A percentile compares a stretch with the other conserved stretches of the same genome.
Conservation (phyloP, 2,329 filamentous ascomycete genomes). For the Sporothrix pseudoabietina region DNA sequence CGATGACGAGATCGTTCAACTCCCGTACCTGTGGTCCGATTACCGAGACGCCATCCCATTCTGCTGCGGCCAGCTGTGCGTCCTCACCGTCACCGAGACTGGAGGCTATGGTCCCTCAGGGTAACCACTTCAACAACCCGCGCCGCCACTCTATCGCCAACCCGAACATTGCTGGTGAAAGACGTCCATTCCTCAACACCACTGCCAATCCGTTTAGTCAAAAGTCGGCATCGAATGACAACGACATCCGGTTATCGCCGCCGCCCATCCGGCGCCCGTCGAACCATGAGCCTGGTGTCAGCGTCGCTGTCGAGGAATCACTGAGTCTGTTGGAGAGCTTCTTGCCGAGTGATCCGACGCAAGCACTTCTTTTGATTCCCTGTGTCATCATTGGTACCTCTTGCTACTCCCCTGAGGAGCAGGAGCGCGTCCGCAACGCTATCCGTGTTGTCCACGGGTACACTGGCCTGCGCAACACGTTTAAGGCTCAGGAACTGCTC, state of each 20-base stretch:
- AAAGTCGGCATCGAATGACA: slow-evolving; percentile 9
- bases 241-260: slow-evolving; percentile 44
- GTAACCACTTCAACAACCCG: slow-evolving; percentile 21
- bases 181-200: slow-evolving; percentile 28
- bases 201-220: slow-evolving; percentile 28
- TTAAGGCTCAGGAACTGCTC: slow-evolving; percentile 56
- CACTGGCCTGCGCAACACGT: slow-evolving; percentile 61
- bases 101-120: slow-evolving; percentile 16
- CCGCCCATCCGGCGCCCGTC: slow-evolving; percentile 52
- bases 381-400: slow-evolving; percentile 64
- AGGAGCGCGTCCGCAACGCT: slow-evolving; percentile 54
- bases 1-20: slow-evolving; percentile 21
- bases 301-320: slow-evolving; percentile 58
- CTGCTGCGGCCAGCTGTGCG: slow-evolving; percentile 41
- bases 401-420: slow-evolving; percentile 56
- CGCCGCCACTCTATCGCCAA: slow-evolving; percentile 38
- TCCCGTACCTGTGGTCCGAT: slow-evolving; percentile 24
- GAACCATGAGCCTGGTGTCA: slow-evolving; percentile 56
- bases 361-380: slow-evolving; percentile 62
- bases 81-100: slow-evolving; percentile 41
- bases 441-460: slow-evolving; percentile 58
- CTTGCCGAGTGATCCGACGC: slow-evolving; percentile 58
- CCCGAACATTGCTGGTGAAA: slow-evolving; percentile 30
- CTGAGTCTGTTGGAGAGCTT: slow-evolving; percentile 58
- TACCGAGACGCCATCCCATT: slow-evolving; percentile 40